Evolutionary conservation across 257 asterid species (phyloP).

Genomic region (Nicotiana noctiflora): DNA sequence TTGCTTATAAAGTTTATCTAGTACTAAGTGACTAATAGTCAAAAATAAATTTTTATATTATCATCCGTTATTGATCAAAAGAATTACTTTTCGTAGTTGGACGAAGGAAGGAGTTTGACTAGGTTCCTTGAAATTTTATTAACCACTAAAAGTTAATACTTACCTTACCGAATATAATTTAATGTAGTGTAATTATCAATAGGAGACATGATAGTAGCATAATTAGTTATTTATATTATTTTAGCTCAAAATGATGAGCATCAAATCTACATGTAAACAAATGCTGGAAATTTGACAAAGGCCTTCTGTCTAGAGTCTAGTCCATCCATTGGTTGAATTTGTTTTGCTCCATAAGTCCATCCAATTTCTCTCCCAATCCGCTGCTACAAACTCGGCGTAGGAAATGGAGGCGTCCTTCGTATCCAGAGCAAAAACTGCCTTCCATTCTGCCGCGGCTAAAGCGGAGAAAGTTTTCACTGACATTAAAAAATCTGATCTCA

Average conservation of each 20-base stretch:
- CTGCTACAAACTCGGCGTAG: slow-evolving; percentile 20
- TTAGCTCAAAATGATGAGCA: neutral
- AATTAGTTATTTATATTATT: neutral
- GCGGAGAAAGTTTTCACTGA: slow-evolving; percentile 97
- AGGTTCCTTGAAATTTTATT: neutral
- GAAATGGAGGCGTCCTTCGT: slow-evolving; percentile 84
- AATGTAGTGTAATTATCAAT: neutral
- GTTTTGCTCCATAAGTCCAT: slow-evolving; percentile 6
- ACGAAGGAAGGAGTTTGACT: no score
- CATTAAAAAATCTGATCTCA: slow-evolving; percentile 69
- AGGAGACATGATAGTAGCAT: neutral
- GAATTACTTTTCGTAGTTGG: neutral
- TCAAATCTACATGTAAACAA: neutral
- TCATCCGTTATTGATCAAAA: neutral
- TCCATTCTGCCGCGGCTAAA: slow-evolving; percentile 97
- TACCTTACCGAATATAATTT: neutral
- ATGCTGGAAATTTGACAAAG: neutral
- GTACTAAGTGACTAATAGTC: neutral
- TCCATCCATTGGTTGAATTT: neutral
- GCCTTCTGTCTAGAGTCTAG: neutral
- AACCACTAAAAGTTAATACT: neutral
- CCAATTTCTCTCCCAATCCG: slow-evolving; percentile 6
- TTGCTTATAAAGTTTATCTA: neutral
- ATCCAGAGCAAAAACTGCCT: slow-evolving; percentile 87
- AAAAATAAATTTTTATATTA: neutral